These are phyloP conservation scores for Colletotrichum sp. DNA, from an alignment of 2,329 filamentous ascomycete genomes.

Conservation along the genomic window DNA sequence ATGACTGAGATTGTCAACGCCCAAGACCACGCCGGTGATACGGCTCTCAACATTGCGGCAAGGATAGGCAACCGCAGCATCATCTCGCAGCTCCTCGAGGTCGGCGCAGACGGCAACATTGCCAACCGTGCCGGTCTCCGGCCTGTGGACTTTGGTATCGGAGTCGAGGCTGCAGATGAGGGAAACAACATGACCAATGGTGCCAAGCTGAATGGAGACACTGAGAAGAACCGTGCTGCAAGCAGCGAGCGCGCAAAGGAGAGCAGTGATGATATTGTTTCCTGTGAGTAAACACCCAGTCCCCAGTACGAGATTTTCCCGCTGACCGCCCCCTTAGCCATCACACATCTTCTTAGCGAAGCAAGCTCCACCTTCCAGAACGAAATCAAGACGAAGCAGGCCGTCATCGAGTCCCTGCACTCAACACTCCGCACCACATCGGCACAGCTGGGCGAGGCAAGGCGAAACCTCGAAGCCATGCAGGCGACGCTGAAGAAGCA, in stretches of 20 bases:
- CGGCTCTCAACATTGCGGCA: constrained; percentile 91
- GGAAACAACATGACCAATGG: constrained; percentile 17
- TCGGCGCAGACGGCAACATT: constrained; percentile 91
- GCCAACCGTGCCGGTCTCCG: constrained; percentile 88
- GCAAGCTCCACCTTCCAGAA: constrained; percentile 80
- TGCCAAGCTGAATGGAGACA: constrained; percentile 40
- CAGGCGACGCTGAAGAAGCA: constrained; percentile 69
- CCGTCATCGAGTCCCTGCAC: constrained; percentile 82
- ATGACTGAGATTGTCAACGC: constrained; percentile 98
- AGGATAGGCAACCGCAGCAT: constrained; percentile 93
- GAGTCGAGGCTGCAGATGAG: constrained; percentile 61
- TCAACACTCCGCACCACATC: constrained; percentile 81
- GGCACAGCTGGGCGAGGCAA: constrained; percentile 77
- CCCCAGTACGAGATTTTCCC: neutral
- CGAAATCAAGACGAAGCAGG: constrained; percentile 84
- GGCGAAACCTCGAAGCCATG: constrained; percentile 74
- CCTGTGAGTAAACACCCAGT: constrained; percentile 62
- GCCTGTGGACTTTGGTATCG: constrained; percentile 94
- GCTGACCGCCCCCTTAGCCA: constrained; percentile 56
- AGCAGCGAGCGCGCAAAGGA: constrained; percentile 67
- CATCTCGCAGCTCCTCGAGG: constrained; percentile 94
- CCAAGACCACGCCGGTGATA: constrained; percentile 92
- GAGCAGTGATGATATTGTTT: constrained; percentile 80
- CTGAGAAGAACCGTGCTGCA: constrained; percentile 49
- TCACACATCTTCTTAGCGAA: constrained; percentile 81